Conservation (phyloP, 2,329 filamentous ascomycete species). For the Pseudogymnoascus sp. region DNA sequence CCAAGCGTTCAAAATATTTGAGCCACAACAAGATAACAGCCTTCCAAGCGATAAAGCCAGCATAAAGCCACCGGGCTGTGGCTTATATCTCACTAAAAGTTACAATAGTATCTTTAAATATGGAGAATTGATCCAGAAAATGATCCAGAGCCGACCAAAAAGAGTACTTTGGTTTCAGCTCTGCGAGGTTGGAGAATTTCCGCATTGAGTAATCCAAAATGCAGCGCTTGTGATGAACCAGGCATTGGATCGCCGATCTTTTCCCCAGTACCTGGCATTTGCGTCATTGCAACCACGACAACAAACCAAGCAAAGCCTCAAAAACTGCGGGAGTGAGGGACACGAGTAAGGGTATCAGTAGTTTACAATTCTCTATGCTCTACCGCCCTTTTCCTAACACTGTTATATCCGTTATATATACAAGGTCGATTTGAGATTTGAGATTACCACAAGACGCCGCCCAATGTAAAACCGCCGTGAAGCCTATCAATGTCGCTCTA, state of each 20-base stretch:
- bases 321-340: background rate
- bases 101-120: background rate
- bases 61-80: background rate
- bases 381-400: background rate
- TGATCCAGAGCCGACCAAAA: background rate
- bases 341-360: background rate
- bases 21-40: background rate
- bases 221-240: slow-evolving; percentile 1
- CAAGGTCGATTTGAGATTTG: slow-evolving; percentile 3
- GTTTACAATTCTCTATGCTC: background rate
- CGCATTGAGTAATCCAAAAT: background rate
- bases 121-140: background rate
- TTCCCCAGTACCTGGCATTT: slow-evolving; percentile 1
- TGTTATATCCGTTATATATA: background rate
- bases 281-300: background rate
- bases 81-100: background rate
- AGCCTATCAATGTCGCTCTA: background rate
- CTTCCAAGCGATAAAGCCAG: background rate
- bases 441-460: slow-evolving; percentile 19
- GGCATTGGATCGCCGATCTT: background rate
- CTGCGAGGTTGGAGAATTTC: slow-evolving; percentile 1
- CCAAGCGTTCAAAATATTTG: background rate
- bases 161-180: background rate
- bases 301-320: background rate
- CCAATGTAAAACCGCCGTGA: slow-evolving; percentile 9